Evolutionary conservation across 164 flowering plant genomes (phyloP), one percentile per base, ranked within the genome.

Genomic region (Dillenia suffruticosa): DNA sequence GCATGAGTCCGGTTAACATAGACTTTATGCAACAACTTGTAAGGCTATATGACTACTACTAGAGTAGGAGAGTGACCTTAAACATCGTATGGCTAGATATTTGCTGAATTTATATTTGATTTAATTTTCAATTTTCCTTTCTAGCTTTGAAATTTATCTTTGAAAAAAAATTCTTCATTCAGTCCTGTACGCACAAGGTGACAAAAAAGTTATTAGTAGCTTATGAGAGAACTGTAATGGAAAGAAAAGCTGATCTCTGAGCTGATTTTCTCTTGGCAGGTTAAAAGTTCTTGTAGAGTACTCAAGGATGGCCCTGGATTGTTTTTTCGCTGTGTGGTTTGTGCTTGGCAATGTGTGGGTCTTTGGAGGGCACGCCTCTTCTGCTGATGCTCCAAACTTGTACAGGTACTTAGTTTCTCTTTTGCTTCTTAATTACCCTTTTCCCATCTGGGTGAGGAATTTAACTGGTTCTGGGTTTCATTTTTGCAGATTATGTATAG

Each of bases 401-500:
- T 85, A 83, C 77, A 81, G 88, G 90, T 83, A 62, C 26, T 40
- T 3, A 19, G 16, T 16, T 11, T 17, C 12, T 44, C 44, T 12
- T 50, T 47, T 49, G 16, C 7, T 58, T 32, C 40, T 32, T 32
- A 32, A 32, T 32, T 6, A 32, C 40, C 40, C 40, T 32, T 32
- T 32, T 32, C 40, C 40, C 40, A 4, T 32, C 40, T 22, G 44
- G 49, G 32, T 26, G 12, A 53, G 49, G 51, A 16, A 44, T 44
- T 9, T 22, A 51, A 26, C 9, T 40, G 9, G 17, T 52, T 68
- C 43, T 61, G 49, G 46, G 17, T 60, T 12, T 32, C 40, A 32
- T 57, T 9, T 56, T 54, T 64, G 79, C 89, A 94, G 98, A 85
- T 74, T 94, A 72, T 94, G 97, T 80, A 73, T 94, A 68, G 97